Evolutionary conservation across 2,329 filamentous ascomycete genomes (phyloP), one percentile per base, ranked within the genome.

Genomic region (Boeremia exigua): DNA sequence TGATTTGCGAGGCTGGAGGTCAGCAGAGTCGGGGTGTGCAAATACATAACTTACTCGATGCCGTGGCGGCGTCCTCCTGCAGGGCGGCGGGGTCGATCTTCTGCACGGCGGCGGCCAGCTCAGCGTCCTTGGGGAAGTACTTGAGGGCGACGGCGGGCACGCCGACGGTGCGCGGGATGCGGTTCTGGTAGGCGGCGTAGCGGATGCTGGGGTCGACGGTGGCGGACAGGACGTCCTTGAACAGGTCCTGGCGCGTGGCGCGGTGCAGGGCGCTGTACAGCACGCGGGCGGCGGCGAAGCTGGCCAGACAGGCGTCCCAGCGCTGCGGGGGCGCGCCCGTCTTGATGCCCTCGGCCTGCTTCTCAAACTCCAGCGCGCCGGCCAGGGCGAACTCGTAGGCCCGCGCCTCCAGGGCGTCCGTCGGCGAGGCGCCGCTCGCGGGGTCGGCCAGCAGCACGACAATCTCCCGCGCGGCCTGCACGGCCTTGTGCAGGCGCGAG

Each of bases 151-250:
- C 90, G 7, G 87, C 85, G 0, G 89, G 84, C 44, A 96, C 88
- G 2, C 93, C 88, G 49, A 92, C 85, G 2, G 92, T 96, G 38
- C 95, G 87, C 0, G 94, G 90, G 29, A 96, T 85, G 73, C 94
- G 90, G 72, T 92, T 84, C 75, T 96, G 92, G 74, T 98, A 98
- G 15, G 95, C 92, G 32, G 93, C 93, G 75, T 96, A 98, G 60
- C 94, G 88, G 68, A 99, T 91, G 59, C 92, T 96, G 2, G 93
- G 93, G 72, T 99, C 95, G 59, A 96, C 88, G 4, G 90, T 96
- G 67, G 90, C 88, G 43, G 89, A 86, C 54, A 99, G 80, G 23
- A 97, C 82, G 58, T 98, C 94, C 71, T 90, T 92, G 81, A 91
- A 95, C 32, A 90, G 80, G 55, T 96, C 94, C 58, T 86, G 88